Percentiles rank a stretch among this genome's conserved stretches.
Evolutionary conservation across 2,329 filamentous ascomycete species (phyloP).

Genomic region (Beauveria scarabaeidicola): DNA sequence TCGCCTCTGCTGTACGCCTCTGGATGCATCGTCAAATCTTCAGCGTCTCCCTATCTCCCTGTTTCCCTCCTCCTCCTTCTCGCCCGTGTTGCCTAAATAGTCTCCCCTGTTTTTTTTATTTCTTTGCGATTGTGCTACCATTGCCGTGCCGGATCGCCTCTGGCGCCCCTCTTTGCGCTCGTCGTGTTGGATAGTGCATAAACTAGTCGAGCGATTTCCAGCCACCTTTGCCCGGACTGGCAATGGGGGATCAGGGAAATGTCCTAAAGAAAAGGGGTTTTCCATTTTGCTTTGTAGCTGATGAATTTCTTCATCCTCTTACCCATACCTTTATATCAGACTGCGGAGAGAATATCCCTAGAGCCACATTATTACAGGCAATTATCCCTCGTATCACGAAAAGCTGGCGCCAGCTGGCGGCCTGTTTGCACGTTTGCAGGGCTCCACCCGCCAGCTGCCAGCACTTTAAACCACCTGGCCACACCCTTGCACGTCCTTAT

Average conservation of each 20-base stretch:
- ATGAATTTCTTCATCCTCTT: too few relatives aligned
- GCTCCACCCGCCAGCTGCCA: neutral
- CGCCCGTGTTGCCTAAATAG: neutral
- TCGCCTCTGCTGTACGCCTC: neutral
- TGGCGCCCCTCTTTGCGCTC: neutral
- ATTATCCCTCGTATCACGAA: neutral
- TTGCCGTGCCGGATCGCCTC: neutral
- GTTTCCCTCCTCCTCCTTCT: neutral
- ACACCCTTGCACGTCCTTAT: neutral
- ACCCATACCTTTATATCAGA: too few relatives aligned
- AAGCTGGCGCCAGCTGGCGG: neutral
- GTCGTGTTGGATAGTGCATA: too few relatives aligned
- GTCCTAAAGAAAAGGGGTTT: too few relatives aligned
- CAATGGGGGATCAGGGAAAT: too few relatives aligned
- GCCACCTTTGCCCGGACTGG: too few relatives aligned
- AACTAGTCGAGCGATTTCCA: too few relatives aligned
- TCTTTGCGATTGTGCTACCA: neutral
- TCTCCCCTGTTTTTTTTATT: neutral
- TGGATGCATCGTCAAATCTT: neutral
- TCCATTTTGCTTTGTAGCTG: too few relatives aligned
- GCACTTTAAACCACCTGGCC: constrained; percentile 6
- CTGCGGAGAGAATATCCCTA: too few relatives aligned
- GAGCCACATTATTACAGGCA: too few relatives aligned
- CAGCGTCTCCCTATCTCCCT: neutral
- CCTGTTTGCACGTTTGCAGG: neutral